These are phyloP conservation scores for Erodium maritimum DNA, from an alignment of 345 rosid species.

Conservation along the genomic window DNA sequence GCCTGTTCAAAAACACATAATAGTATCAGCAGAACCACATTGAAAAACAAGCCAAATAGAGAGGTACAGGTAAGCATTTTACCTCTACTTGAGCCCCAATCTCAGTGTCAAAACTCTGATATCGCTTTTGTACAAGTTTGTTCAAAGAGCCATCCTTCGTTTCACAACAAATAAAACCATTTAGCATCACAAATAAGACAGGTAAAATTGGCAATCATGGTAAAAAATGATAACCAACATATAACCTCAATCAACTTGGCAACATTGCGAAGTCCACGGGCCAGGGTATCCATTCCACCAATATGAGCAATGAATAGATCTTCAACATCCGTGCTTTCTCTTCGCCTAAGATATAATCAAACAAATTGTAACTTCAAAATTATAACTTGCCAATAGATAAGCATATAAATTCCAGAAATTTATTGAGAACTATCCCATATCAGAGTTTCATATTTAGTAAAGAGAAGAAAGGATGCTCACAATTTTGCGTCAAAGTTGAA, in stretches of 20 bases:
- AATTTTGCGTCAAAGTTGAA: conserved; percentile 95
- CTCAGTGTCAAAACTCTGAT: conserved; percentile 64
- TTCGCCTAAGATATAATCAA: conserved; percentile 38
- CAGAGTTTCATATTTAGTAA: background rate
- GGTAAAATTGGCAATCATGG: background rate
- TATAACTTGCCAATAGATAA: background rate
- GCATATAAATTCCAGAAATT: too few relatives aligned
- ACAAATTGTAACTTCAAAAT: background rate
- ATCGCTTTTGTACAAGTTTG: conserved; percentile 58
- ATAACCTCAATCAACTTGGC: conserved; percentile 70
- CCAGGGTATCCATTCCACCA: conserved; percentile 86
- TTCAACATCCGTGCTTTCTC: conserved; percentile 94
- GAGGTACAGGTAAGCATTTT: conserved; percentile 1
- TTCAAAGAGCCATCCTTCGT: conserved; percentile 56
- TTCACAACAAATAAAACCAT: background rate
- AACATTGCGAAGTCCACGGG: conserved; percentile 79
- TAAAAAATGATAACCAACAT: background rate
- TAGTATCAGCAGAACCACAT: background rate
- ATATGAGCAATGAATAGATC: conserved; percentile 86
- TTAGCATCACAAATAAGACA: accelerated
- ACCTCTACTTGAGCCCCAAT: conserved; percentile 60
- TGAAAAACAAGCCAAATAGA: background rate
- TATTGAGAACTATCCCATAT: too few relatives aligned
- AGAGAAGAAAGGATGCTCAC: conserved; percentile 22
- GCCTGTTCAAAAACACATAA: conserved; percentile 24